phyloP scores from a whole-genome alignment of 805 yeast species.

The Lachancea mirantina region DNA sequence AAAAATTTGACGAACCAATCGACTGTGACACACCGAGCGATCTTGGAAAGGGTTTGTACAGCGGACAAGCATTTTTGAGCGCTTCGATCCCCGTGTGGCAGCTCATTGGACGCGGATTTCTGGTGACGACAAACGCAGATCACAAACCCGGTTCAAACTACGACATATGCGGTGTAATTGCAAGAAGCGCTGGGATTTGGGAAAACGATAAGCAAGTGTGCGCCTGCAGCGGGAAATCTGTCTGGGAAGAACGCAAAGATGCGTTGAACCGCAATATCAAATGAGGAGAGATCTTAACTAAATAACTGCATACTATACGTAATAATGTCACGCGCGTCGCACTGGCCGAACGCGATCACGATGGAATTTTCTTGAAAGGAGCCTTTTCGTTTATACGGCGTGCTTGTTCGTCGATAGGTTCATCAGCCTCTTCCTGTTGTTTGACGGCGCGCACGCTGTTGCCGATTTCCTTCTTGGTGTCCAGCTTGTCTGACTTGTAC shows the following conservation, averaged over 20 bases:
- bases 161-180: slow-evolving; percentile 72
- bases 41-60: slow-evolving; percentile 28
- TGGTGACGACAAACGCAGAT: slow-evolving; percentile 24
- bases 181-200: slow-evolving; percentile 96
- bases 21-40: slow-evolving; percentile 32
- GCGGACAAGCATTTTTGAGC: slow-evolving; percentile 42
- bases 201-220: slow-evolving; percentile 91
- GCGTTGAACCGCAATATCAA: slow-evolving; percentile 39
- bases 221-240: slow-evolving; percentile 89
- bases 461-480: slow-evolving; percentile 8
- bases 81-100: slow-evolving; percentile 44
- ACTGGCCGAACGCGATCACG: too few relatives aligned
- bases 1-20: slow-evolving; percentile 28
- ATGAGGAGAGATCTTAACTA: background rate
- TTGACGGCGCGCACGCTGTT: slow-evolving; percentile 11
- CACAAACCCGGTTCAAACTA: slow-evolving; percentile 27
- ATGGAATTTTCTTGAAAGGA: slow-evolving; percentile 11
- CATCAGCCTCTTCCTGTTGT: slow-evolving; percentile 4
- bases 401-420: slow-evolving; percentile 10
- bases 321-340: too few relatives aligned
- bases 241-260: slow-evolving; percentile 90
- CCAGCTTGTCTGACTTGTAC: slow-evolving; percentile 5
- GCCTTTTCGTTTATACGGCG: slow-evolving; percentile 11
- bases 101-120: slow-evolving; percentile 59
- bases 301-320: too few relatives aligned